These are phyloP conservation scores for Mycena polygramma DNA, from an alignment of 768 basidiomycete species.

Conservation along the genomic window DNA sequence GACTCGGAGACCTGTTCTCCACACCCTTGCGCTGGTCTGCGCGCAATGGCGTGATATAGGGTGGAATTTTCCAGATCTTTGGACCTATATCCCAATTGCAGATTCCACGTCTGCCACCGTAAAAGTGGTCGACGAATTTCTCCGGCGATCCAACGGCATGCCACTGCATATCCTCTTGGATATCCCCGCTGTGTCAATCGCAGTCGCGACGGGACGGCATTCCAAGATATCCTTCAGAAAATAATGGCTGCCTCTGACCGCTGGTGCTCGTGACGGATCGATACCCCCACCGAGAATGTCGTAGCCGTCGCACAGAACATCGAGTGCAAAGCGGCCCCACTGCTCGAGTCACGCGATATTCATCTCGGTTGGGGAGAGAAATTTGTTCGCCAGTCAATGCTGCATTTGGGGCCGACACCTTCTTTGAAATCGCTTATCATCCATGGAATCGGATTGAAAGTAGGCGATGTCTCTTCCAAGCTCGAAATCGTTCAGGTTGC, in stretches of 20 bases:
- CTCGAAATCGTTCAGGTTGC: constrained; percentile 7
- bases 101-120: constrained; percentile 6
- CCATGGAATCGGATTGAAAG: constrained; percentile 10
- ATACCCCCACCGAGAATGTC: constrained; percentile 9
- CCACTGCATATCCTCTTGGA: constrained; percentile 9
- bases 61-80: constrained; percentile 6
- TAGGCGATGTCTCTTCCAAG: constrained; percentile 5
- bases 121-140: neutral
- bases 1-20: constrained; percentile 1
- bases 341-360: constrained; percentile 8
- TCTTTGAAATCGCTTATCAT: constrained; percentile 11
- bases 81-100: constrained; percentile 9
- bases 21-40: constrained; percentile 10
- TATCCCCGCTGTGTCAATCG: constrained; percentile 8
- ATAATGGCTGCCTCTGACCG: constrained; percentile 7
- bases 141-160: constrained; percentile 11
- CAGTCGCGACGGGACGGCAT: constrained; percentile 8
- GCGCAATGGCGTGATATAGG: constrained; percentile 3
- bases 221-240: constrained; percentile 10
- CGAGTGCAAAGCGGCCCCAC: constrained; percentile 12
- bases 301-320: neutral
- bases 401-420: constrained; percentile 13
- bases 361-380: neutral
- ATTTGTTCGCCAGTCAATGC: constrained; percentile 9
- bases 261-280: constrained; percentile 7